Percentiles rank a stretch among this genome's conserved stretches.
phyloP scores from a whole-genome alignment of 2,329 filamentous ascomycete genomes.

The Colletotrichum lentis region DNA sequence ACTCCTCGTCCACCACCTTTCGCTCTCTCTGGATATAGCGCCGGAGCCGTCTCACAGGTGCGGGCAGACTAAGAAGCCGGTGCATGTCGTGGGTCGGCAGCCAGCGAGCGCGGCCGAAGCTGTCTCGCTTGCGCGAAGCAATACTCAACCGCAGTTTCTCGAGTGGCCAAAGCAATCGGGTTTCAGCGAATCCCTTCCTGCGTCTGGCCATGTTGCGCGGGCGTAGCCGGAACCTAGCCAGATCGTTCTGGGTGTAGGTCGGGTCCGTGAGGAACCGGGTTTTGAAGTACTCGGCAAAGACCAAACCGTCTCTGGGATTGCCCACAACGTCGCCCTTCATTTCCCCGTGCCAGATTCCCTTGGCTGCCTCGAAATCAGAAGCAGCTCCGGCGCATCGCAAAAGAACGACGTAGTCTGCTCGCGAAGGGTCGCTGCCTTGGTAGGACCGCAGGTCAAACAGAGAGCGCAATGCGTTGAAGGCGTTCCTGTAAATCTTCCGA shows the following conservation, averaged over 20 bases:
- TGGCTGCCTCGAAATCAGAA: slow-evolving; percentile 48
- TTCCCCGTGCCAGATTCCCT: slow-evolving; percentile 50
- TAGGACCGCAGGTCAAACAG: slow-evolving; percentile 48
- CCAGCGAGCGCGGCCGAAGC: slow-evolving; percentile 28
- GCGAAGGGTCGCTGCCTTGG: slow-evolving; percentile 43
- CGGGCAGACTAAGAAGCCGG: slow-evolving; percentile 23
- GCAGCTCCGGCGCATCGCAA: slow-evolving; percentile 59
- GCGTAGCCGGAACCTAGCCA: slow-evolving; percentile 49
- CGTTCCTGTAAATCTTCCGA: slow-evolving; percentile 50
- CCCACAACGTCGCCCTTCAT: slow-evolving; percentile 40
- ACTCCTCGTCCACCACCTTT: slow-evolving; percentile 20
- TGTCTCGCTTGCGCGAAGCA: neutral
- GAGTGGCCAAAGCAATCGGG: slow-evolving; percentile 9
- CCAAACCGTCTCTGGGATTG: slow-evolving; percentile 45
- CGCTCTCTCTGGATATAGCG: slow-evolving; percentile 11
- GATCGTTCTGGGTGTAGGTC: slow-evolving; percentile 57
- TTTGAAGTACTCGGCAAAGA: slow-evolving; percentile 57
- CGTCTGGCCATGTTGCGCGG: slow-evolving; percentile 51
- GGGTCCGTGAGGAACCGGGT: slow-evolving; percentile 58
- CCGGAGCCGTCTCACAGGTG: slow-evolving; percentile 32
- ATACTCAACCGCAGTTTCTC: slow-evolving; percentile 28
- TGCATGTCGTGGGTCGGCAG: slow-evolving; percentile 30
- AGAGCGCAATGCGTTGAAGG: slow-evolving; percentile 49
- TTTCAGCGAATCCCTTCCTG: slow-evolving; percentile 26
- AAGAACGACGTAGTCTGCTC: slow-evolving; percentile 55